Evolutionary conservation across 2,329 filamentous ascomycete species (phyloP), one percentile per base, ranked within the genome.

Genomic region (Paecilomyces sp.): DNA sequence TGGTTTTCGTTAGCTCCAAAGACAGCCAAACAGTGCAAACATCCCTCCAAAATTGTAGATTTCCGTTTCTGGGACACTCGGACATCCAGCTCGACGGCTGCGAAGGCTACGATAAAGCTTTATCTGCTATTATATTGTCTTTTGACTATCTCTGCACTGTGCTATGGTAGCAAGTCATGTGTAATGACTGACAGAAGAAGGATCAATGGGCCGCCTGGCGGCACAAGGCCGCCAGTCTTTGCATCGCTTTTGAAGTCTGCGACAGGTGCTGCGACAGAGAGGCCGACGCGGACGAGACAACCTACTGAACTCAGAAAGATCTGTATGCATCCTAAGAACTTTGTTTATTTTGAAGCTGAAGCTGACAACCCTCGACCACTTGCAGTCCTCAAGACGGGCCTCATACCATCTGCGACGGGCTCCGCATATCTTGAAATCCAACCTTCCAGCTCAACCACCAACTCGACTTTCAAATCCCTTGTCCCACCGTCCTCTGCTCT

Each of bases 361-460:
- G 54, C 63, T 67, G 63, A 74, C 53, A 22, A 56, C 65, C 56
- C 57, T 55, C 67, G 11, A 30, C 24, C 18, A 8, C n/a, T 31
- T 36, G 18, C 64, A 96, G 92, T 93, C 73, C 81, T 97, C 53
- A 92, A 94, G 74, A 97, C 93, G 8, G 92, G 92, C 25, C 85
- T 97, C 3, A 92, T 94, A 0, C 93, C 94, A 18, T 95, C 93
- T 13, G 94, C 94, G 12, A 94, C 91, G 55, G 94, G 94, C 13
- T 97, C 92, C 18, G 91, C 94, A 58, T 99, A 79, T 65, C 69
- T 78, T 61, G 73, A 81, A 74, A 72, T 79, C 65, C 71, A 86
- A 71, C 80, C 83, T 8, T 77, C 81, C 12, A 74, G 74, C 70
- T 71, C 74, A 34, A 74, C 83, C 7, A 77, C 81, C 12, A 74